phyloP scores from a whole-genome alignment of 768 basidiomycete genomes.

The Coprinellus micaceus region DNA sequence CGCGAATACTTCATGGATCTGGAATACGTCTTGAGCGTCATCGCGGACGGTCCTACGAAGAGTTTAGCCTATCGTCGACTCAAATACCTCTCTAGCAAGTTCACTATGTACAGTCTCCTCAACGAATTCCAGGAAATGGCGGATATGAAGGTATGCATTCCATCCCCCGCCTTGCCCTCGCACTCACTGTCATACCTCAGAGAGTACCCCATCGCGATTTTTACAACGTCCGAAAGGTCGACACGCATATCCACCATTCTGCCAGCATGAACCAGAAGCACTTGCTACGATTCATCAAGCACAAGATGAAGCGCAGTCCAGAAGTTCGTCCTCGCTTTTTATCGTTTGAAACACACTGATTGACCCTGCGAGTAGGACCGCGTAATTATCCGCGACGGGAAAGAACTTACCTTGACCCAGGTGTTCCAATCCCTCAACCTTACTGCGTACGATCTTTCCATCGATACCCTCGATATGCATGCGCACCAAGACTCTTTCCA shows the following conservation, averaged over 20 bases:
- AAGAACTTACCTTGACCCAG: slow-evolving; percentile 81
- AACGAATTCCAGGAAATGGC: slow-evolving; percentile 93
- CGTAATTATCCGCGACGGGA: slow-evolving; percentile 92
- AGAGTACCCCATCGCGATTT: slow-evolving; percentile 92
- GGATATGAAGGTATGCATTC: slow-evolving; percentile 83
- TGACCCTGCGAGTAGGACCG: slow-evolving; percentile 58
- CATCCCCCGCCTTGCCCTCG: not conserved
- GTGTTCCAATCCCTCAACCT: slow-evolving; percentile 96
- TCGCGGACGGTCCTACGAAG: slow-evolving; percentile 94
- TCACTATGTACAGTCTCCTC: slow-evolving; percentile 86
- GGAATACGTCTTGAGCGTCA: slow-evolving; percentile 85
- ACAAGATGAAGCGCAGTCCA: slow-evolving; percentile 91
- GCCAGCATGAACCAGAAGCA: slow-evolving; percentile 99
- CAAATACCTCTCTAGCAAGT: slow-evolving; percentile 90
- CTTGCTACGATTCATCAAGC: slow-evolving; percentile 95
- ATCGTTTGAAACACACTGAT: not conserved
- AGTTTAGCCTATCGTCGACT: slow-evolving; percentile 90
- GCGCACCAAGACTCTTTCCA: slow-evolving; percentile 98
- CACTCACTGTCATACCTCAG: slow-evolving; percentile 29
- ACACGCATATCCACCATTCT: slow-evolving; percentile 98
- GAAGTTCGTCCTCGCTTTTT: slow-evolving; percentile 44
- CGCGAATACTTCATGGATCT: slow-evolving; percentile 96
- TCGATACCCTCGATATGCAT: slow-evolving; percentile 99
- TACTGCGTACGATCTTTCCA: slow-evolving; percentile 95
- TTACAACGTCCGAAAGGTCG: slow-evolving; percentile 97